Percentiles rank a stretch among this genome's conserved stretches.
These are phyloP conservation scores for Starmerella kuoi DNA, from an alignment of 805 yeast genomes.

Conservation along the genomic window DNA sequence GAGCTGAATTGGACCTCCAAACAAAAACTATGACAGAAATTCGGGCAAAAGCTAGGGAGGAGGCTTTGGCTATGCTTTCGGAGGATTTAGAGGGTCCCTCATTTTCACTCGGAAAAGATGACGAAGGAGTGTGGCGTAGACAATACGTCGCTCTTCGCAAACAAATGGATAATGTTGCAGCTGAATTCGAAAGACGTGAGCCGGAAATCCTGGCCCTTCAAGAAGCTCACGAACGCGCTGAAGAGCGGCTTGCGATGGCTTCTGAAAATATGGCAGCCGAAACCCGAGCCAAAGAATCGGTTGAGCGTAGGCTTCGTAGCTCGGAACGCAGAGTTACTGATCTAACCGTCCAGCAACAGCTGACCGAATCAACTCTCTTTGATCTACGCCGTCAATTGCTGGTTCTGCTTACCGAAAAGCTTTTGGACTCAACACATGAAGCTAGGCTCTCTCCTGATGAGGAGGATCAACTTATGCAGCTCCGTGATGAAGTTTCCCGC, in stretches of 20 bases:
- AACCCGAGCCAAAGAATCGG: conserved; percentile 31
- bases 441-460: conserved; percentile 59
- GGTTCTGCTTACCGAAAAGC: conserved; percentile 45
- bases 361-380: conserved; percentile 44
- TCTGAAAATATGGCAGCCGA: conserved; percentile 38
- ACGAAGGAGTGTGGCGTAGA: conserved; percentile 57
- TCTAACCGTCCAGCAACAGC: conserved; percentile 36
- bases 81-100: neutral
- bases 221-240: conserved; percentile 19
- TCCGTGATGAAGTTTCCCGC: conserved; percentile 32
- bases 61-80: conserved; percentile 20
- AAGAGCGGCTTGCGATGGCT: conserved; percentile 51
- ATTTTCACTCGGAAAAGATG: conserved; percentile 23
- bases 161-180: conserved; percentile 58
- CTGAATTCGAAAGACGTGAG: conserved; percentile 64
- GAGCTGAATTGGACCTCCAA: conserved; percentile 21
- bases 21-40: conserved; percentile 8
- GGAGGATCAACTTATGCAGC: conserved; percentile 45
- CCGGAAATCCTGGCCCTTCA: conserved; percentile 42
- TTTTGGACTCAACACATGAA: conserved; percentile 46
- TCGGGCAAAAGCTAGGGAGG: conserved; percentile 15
- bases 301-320: conserved; percentile 27
- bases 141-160: conserved; percentile 58
- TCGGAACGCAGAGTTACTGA: conserved; percentile 31
- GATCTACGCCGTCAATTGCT: conserved; percentile 82